A percentile compares a stretch with the other conserved stretches of the same genome.
phyloP scores from a whole-genome alignment of 768 basidiomycete genomes.

The Agaricus subrufescens region DNA sequence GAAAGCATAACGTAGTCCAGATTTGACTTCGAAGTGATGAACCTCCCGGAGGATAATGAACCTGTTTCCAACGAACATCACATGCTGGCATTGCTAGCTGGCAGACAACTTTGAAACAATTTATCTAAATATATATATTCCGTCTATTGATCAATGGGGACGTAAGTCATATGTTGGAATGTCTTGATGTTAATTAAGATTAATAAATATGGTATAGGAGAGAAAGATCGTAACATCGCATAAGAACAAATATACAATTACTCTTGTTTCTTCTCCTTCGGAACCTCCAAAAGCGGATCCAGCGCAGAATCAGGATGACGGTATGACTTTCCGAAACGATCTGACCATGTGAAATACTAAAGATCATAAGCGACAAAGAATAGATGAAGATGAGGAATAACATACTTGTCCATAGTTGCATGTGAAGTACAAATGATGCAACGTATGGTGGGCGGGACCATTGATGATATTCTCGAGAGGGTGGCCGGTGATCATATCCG shows the following conservation, averaged over 20 bases:
- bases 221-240: slow-evolving; percentile 2
- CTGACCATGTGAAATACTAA: slow-evolving; percentile 97
- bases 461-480: slow-evolving; percentile 88
- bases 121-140: too few relatives aligned
- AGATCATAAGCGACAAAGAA: slow-evolving; percentile 12
- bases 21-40: too few relatives aligned
- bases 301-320: slow-evolving; percentile 79
- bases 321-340: slow-evolving; percentile 79
- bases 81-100: too few relatives aligned
- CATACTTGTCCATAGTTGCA: slow-evolving; percentile 90
- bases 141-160: too few relatives aligned
- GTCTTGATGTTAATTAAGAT: neutral
- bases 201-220: neutral
- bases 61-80: too few relatives aligned
- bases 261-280: slow-evolving; percentile 23
- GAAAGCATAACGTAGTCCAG: too few relatives aligned
- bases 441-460: slow-evolving; percentile 96
- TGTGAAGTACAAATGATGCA: slow-evolving; percentile 96
- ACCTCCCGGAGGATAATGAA: too few relatives aligned
- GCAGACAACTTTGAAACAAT: too few relatives aligned
- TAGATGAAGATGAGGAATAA: slow-evolving; percentile 9
- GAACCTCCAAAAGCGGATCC: slow-evolving; percentile 79
- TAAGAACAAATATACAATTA: neutral
- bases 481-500: slow-evolving; percentile 96
- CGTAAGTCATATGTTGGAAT: too few relatives aligned